Percentiles rank a stretch among this genome's conserved stretches.
Evolutionary conservation across 129 eudicot species (phyloP).

Genomic region (Ambrosia artemisiifolia): DNA sequence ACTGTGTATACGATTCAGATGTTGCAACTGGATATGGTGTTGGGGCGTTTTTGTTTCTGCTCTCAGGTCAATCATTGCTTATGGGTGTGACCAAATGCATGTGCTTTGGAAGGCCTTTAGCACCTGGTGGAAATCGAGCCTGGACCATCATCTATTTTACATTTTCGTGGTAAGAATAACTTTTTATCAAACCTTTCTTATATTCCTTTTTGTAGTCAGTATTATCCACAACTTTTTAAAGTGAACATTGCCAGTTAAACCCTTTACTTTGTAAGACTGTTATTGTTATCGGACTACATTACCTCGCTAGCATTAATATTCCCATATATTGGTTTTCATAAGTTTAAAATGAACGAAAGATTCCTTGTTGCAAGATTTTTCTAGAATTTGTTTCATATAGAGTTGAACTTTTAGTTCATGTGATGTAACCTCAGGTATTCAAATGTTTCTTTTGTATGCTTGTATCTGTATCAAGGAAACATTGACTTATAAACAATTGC

Average conservation of each 20-base stretch:
- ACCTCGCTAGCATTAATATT: neutral
- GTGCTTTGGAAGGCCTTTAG: constrained; percentile 92
- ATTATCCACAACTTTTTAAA: neutral
- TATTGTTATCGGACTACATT: neutral
- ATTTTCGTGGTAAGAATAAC: constrained; percentile 57
- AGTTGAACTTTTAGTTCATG: neutral
- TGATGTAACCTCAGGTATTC: neutral
- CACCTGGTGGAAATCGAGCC: constrained; percentile 88
- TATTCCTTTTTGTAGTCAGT: neutral
- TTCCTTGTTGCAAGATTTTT: neutral
- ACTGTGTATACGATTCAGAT: constrained; percentile 83
- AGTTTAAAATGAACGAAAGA: neutral
- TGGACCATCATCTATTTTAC: constrained; percentile 88
- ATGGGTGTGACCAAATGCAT: constrained; percentile 95
- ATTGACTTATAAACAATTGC: neutral
- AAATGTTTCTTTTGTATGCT: neutral
- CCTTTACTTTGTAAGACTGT: neutral
- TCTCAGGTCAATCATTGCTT: constrained; percentile 84
- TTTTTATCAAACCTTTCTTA: neutral
- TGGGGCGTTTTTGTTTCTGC: constrained; percentile 84
- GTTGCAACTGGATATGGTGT: constrained; percentile 94
- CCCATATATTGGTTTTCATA: neutral
- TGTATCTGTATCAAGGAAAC: neutral
- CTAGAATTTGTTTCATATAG: neutral
- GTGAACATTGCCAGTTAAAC: no score